Evolutionary conservation across 768 basidiomycete genomes (phyloP), one percentile per base, ranked within the genome.

Genomic region (Collybiopsis confluens): DNA sequence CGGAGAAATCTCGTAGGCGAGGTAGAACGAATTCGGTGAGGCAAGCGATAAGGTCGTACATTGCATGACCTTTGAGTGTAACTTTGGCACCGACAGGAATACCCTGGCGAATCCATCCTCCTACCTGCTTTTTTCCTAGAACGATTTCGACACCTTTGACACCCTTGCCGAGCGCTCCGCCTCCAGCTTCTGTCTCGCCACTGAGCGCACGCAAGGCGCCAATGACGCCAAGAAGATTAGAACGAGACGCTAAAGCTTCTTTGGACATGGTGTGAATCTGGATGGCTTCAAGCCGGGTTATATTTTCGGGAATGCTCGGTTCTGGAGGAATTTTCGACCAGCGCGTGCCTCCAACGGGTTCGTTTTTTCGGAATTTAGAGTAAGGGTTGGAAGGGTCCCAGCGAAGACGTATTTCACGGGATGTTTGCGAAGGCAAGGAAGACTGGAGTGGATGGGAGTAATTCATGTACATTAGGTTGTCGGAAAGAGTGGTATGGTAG

Each of bases 21-120:
- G 96, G 96, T n/a, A 98, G 73, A 55, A 99, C 96, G 64, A 98
- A 97, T 64, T 98, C 93, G 62, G 85, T 82, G 61, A 99, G 80
- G 7, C 83, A 85, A 54, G 83, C 83, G 54, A 98, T 74, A 70
- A 98, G 98, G 61, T 92, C 89, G 74, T 92, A 98, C 95, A 98
- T 98, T 60, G 86, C 83, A 45, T 88, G 85, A 13, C 95, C 95
- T 64, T 83, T 85, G 60, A 99, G 71, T 65, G 90, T 90, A 56
- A 98, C 92, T 73, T 94, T 94, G 58, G 82, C 92, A 56, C 92
- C 93, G 18, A 88, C 73, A 0, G 96, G 92, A 45, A 90, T 66
- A 21, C 89, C 88, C 0, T 85, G 83, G 30, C 96, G 78, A 36
- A 95, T 81, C 90, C 92, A 98, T 0, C 89, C 87, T 30, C 78